Evolutionary conservation across 2,329 filamentous ascomycete genomes (phyloP).

Genomic region (Trichoderma arundinaceum): DNA sequence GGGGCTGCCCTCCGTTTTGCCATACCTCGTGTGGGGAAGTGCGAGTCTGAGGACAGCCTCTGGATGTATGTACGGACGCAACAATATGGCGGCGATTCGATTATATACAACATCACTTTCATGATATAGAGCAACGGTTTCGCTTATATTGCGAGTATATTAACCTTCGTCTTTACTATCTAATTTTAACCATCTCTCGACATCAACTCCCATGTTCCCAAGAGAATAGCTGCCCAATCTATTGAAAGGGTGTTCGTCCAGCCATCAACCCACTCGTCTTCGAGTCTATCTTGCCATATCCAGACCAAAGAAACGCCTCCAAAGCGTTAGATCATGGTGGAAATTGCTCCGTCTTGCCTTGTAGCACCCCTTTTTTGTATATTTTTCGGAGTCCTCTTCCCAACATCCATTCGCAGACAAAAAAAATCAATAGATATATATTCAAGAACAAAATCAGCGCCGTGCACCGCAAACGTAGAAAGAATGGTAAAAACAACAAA

Average conservation of each 20-base stretch:
- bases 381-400: conserved; percentile 5
- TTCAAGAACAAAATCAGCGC: conserved; percentile 18
- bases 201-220: neutral
- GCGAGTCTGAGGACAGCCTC: too few relatives aligned
- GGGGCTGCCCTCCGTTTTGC: neutral
- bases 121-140: neutral
- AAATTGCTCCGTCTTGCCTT: conserved; percentile 18
- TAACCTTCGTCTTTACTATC: conserved; percentile 17
- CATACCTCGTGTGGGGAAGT: neutral
- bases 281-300: conserved; percentile 6
- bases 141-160: conserved; percentile 14
- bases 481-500: conserved; percentile 13
- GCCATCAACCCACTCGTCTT: neutral
- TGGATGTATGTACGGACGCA: too few relatives aligned
- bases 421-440: conserved; percentile 9
- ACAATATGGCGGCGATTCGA: neutral
- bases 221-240: conserved; percentile 16
- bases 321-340: conserved; percentile 17
- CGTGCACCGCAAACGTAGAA: conserved; percentile 1
- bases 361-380: conserved; percentile 17
- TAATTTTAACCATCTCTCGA: neutral
- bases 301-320: conserved; percentile 25
- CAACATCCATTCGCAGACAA: conserved; percentile 6
- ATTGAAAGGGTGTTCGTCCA: conserved; percentile 2
- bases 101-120: neutral